These are phyloP conservation scores for Stenocarpella maydis DNA, from an alignment of 2,329 filamentous ascomycete species.

Conservation along the genomic window DNA sequence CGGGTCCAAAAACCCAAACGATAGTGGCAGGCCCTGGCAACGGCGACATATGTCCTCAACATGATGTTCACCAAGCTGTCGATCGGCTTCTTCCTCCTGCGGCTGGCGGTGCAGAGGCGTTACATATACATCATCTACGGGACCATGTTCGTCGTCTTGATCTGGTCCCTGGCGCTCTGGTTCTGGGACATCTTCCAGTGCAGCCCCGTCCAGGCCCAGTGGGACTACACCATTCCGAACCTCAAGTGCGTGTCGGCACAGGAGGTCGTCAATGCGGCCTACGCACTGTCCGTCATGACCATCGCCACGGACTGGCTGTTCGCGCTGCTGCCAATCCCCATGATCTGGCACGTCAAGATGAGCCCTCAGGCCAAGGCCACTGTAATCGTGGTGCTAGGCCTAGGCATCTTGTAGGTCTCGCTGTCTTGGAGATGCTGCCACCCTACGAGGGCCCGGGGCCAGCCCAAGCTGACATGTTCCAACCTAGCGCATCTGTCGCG, in stretches of 20 bases:
- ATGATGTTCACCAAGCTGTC: conserved; percentile 67
- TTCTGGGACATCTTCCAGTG: conserved; percentile 64
- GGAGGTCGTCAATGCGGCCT: conserved; percentile 57
- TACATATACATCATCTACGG: conserved; percentile 58
- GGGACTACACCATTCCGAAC: conserved; percentile 58
- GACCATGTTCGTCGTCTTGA: conserved; percentile 54
- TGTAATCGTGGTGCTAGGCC: conserved; percentile 56
- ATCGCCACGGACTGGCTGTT: conserved; percentile 64
- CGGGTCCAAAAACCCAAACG: background rate
- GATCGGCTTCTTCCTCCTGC: conserved; percentile 61
- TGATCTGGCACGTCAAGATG: conserved; percentile 65
- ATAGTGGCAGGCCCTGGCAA: conserved; percentile 60
- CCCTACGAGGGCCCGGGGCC: background rate
- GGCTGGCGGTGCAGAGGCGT: conserved; percentile 53
- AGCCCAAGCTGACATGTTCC: background rate
- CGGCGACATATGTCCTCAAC: conserved; percentile 58
- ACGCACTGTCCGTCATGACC: conserved; percentile 60
- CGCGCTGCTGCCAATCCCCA: conserved; percentile 61
- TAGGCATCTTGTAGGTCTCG: conserved; percentile 57
- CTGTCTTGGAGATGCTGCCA: too few species aligned
- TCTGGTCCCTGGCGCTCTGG: conserved; percentile 58
- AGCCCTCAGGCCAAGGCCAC: conserved; percentile 59
- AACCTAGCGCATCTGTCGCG: conserved; percentile 58
- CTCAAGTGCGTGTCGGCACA: conserved; percentile 53
- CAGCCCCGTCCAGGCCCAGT: conserved; percentile 58